These are phyloP conservation scores for Botrytis fragariae DNA, from an alignment of 2,329 filamentous ascomycete genomes.

Conservation along the genomic window DNA sequence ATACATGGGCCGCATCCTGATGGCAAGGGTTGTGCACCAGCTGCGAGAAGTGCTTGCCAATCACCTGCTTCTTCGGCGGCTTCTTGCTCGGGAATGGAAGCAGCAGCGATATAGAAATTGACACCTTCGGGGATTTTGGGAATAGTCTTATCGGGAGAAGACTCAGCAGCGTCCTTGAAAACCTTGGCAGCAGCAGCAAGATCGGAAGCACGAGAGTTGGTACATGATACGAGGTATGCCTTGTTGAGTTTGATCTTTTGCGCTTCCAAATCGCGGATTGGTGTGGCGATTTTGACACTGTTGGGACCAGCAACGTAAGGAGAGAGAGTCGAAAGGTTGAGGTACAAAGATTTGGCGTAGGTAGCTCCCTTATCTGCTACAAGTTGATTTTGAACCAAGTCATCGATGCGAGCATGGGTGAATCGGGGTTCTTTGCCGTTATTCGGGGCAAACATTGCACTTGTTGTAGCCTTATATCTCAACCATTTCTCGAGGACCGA, in stretches of 20 bases:
- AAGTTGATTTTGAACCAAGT: slow-evolving; percentile 65
- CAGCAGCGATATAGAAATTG: slow-evolving; percentile 85
- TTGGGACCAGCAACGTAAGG: slow-evolving; percentile 87
- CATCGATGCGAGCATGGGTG: slow-evolving; percentile 69
- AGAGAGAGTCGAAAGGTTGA: slow-evolving; percentile 79
- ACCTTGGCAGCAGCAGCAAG: slow-evolving; percentile 79
- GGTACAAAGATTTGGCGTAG: slow-evolving; percentile 80
- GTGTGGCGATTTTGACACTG: slow-evolving; percentile 82
- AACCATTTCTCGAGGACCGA: slow-evolving; percentile 69
- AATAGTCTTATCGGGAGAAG: slow-evolving; percentile 55
- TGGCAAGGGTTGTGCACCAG: slow-evolving; percentile 70
- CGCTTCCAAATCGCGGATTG: slow-evolving; percentile 68
- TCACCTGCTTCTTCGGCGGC: slow-evolving; percentile 76
- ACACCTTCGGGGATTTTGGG: slow-evolving; percentile 73
- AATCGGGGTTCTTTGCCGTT: slow-evolving; percentile 56
- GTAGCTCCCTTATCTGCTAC: slow-evolving; percentile 71
- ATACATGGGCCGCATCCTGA: slow-evolving; percentile 84
- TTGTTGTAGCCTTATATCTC: slow-evolving; percentile 69
- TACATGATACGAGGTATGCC: slow-evolving; percentile 87
- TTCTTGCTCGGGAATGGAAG: slow-evolving; percentile 73
- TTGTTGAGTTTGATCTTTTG: slow-evolving; percentile 77
- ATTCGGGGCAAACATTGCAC: slow-evolving; percentile 57
- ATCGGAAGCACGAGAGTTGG: slow-evolving; percentile 80
- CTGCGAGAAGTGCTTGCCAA: slow-evolving; percentile 79
- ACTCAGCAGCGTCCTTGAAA: slow-evolving; percentile 70